phyloP scores from a whole-genome alignment of 331 rosid genomes.

The Malus hybrid region DNA sequence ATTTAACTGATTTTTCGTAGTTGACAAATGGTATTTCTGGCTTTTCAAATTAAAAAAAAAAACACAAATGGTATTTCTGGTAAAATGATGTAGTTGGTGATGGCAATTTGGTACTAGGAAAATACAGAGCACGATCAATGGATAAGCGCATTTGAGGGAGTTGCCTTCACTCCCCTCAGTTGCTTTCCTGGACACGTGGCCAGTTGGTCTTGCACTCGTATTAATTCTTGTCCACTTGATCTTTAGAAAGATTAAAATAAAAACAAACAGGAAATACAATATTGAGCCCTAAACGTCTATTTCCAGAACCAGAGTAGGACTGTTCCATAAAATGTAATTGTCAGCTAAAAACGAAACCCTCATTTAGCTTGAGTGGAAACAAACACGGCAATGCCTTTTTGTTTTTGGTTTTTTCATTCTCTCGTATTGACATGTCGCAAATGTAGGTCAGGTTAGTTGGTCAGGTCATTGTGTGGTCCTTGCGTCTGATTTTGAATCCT shows the following conservation, averaged over 20 bases:
- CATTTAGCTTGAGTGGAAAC: not conserved
- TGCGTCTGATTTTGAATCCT: no score
- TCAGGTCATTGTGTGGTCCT: no score
- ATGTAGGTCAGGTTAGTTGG: no score
- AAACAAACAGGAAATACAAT: not conserved
- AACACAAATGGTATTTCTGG: not conserved
- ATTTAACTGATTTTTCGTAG: not conserved
- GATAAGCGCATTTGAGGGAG: constrained; percentile 18
- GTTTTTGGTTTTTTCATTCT: not conserved
- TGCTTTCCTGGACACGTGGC: constrained; percentile 32
- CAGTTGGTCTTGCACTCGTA: constrained; percentile 32
- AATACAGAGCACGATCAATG: not conserved
- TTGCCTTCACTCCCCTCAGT: not conserved
- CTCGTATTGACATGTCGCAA: not conserved
- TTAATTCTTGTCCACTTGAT: constrained; percentile 24
- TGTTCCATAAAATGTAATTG: not conserved
- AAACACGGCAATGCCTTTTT: not conserved
- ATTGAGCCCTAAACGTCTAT: not conserved
- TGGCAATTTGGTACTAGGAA: constrained; percentile 14
- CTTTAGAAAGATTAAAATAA: not conserved
- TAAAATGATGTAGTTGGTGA: not conserved
- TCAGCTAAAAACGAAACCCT: not conserved
- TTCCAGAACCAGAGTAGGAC: not conserved
- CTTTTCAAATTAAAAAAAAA: no score
- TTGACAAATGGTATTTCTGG: not conserved